Base-by-base conservation (phyloP, 257 asterid species). In the Solanum chiquidenum region DNA sequence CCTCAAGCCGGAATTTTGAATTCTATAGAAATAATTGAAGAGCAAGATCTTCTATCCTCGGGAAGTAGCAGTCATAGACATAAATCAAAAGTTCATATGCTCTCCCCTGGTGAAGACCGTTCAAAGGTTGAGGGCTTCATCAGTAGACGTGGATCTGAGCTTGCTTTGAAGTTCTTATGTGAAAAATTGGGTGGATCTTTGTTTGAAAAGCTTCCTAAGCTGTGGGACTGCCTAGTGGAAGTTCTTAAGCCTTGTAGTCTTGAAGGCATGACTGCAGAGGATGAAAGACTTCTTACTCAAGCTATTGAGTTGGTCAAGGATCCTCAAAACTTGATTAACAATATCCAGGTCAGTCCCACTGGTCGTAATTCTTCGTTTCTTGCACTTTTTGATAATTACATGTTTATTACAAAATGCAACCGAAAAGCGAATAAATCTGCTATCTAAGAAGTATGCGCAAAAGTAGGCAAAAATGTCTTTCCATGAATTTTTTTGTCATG, bases 161-260 rank as follows among this genome's bases (percentile, higher is more conserved):
- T 97, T 90, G 96, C 98, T 66, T 90, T 97, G 86, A 97, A 94
- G 89, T 95, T 91, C 92, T 93, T 96, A 91, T 97, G 99, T 92
- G 87, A 90, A 88, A 96, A 96, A 89, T 94, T 97, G 87, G 95
- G 99, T 64, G 95, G 92, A 88, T 94, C 92, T 55, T 93, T 97
- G 92, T 97, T 96, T 88, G 96, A 96, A 89, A 94, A 89, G 89
- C 97, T 97, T 89, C 99, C 98, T 11, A 96, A 93, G 95, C 93
- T 97, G 85, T 97, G 99, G 99, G 94, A 95, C 89, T 97, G 98
- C 94, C 97, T 97, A 87, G 96, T 93, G 88, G 99, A 97, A 91
- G 95, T 94, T 89, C 96, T 97, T 90, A 97, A 91, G 91, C 98
- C 99, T 80, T 90, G 96, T 89, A 92, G 90, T 87, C 87, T 92